phyloP scores from a whole-genome alignment of 805 yeast species.

The Lachancea fermentati region DNA sequence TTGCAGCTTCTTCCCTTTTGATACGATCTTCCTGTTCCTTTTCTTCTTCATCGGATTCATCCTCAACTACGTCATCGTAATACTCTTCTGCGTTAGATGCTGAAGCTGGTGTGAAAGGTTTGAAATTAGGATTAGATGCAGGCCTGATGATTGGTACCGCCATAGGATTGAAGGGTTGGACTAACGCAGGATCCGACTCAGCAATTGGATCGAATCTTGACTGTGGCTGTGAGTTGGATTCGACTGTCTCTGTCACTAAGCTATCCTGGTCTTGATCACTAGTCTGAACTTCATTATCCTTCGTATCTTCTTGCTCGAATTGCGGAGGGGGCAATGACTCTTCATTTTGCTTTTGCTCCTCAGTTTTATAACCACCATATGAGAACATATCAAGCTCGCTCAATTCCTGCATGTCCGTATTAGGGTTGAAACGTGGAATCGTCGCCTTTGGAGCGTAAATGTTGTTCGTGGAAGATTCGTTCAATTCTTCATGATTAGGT shows the following conservation, averaged over 20 bases:
- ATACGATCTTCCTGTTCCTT: constrained; percentile 16
- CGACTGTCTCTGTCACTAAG: too few relatives aligned
- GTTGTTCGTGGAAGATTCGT: not conserved
- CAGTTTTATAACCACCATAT: constrained; percentile 10
- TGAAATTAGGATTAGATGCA: constrained; percentile 16
- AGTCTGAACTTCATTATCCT: not conserved
- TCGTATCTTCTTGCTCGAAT: not conserved
- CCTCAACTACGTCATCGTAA: constrained; percentile 42
- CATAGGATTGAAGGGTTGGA: constrained; percentile 19
- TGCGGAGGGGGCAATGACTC: not conserved
- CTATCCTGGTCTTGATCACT: not conserved
- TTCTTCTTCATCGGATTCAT: constrained; percentile 38
- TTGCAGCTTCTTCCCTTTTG: constrained; percentile 23
- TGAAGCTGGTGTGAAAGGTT: constrained; percentile 16
- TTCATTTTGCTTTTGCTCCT: not conserved
- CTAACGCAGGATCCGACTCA: constrained; percentile 16
- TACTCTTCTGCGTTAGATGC: constrained; percentile 36
- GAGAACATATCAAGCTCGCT: constrained; percentile 7
- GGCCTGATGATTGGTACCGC: constrained; percentile 26
- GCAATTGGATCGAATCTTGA: constrained; percentile 21
- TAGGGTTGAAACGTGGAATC: not conserved
- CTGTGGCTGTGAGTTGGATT: not conserved
- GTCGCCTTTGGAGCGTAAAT: not conserved
- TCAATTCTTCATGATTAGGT: not conserved
- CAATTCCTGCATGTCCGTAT: not conserved